These are phyloP conservation scores for Parmelia sp. DNA, from an alignment of 495 filamentous ascomycete species.

Conservation along the genomic window DNA sequence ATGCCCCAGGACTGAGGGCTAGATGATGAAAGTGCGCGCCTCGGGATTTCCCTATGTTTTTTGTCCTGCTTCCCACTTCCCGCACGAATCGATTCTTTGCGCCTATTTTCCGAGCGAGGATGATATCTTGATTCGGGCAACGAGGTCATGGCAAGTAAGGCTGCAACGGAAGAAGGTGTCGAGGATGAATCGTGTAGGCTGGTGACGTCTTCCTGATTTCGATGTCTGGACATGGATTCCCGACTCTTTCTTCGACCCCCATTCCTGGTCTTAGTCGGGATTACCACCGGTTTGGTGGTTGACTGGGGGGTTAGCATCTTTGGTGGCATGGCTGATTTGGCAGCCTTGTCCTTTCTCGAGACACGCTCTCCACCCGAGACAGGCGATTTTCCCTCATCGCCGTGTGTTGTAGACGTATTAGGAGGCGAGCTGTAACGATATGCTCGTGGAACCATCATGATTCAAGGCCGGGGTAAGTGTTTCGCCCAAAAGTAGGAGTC, in stretches of 20 bases:
- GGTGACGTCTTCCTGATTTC: constrained; percentile 8
- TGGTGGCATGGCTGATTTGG: constrained; percentile 38
- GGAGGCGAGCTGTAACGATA: constrained; percentile 20
- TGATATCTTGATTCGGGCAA: constrained; percentile 5
- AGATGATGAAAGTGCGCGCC: constrained; percentile 19
- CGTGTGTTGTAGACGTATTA: not conserved
- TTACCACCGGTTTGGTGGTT: constrained; percentile 26
- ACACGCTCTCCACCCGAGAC: constrained; percentile 8
- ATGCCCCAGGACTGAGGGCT: constrained; percentile 33
- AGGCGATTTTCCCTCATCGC: not conserved
- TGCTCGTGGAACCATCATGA: constrained; percentile 27
- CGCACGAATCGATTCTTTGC: not conserved
- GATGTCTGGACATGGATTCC: constrained; percentile 2
- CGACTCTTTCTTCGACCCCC: constrained; percentile 12
- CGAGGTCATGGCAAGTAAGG: constrained; percentile 23
- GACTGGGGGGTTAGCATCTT: constrained; percentile 16
- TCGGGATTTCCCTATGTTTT: not conserved
- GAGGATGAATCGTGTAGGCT: constrained; percentile 18
- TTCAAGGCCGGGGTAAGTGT: not conserved
- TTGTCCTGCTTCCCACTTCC: not conserved
- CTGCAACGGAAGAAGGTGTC: constrained; percentile 21
- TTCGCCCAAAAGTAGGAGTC: not conserved
- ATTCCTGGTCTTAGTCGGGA: constrained; percentile 22
- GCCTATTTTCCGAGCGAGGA: not conserved
- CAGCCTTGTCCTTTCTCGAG: constrained; percentile 8